Conservation (phyloP, 2,329 filamentous ascomycete genomes). For the Trichoderma arundinaceum region DNA sequence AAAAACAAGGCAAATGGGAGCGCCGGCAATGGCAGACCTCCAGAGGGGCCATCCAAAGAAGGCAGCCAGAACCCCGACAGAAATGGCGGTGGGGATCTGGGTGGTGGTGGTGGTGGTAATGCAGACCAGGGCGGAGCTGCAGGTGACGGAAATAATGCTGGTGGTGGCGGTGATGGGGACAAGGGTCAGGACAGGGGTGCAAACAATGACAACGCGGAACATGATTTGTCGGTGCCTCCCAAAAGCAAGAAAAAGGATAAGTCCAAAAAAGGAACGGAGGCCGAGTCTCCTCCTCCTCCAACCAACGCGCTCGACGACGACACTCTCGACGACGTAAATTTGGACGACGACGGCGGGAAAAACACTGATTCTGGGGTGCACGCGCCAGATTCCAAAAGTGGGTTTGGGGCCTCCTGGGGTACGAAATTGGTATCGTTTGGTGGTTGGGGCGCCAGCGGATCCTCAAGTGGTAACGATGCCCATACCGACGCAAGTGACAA, state of each 20-base stretch:
- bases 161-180: conserved; percentile 43
- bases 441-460: conserved; percentile 25
- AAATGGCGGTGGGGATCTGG: conserved; percentile 34
- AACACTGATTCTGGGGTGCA: conserved; percentile 63
- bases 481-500: conserved; percentile 45
- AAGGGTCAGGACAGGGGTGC: conserved; percentile 44
- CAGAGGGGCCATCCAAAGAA: conserved; percentile 48
- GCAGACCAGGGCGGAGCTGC: conserved; percentile 32
- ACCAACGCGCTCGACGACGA: conserved; percentile 50
- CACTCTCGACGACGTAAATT: conserved; percentile 69
- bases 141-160: conserved; percentile 32
- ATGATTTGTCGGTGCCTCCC: conserved; percentile 36
- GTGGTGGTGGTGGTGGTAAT: conserved; percentile 30
- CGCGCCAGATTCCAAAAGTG: conserved; percentile 49
- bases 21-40: conserved; percentile 45
- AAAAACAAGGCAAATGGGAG: conserved; percentile 12
- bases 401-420: conserved; percentile 66
- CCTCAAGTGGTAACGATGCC: conserved; percentile 45
- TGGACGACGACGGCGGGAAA: conserved; percentile 63
- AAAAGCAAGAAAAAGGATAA: conserved; percentile 51
- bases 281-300: conserved; percentile 37
- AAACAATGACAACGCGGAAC: conserved; percentile 37
- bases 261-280: conserved; percentile 40
- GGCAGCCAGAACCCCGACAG: conserved; percentile 29
- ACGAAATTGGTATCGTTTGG: conserved; percentile 60